Conservation (phyloP, 208 protist species). For the Acanthamoeba royreba region DNA sequence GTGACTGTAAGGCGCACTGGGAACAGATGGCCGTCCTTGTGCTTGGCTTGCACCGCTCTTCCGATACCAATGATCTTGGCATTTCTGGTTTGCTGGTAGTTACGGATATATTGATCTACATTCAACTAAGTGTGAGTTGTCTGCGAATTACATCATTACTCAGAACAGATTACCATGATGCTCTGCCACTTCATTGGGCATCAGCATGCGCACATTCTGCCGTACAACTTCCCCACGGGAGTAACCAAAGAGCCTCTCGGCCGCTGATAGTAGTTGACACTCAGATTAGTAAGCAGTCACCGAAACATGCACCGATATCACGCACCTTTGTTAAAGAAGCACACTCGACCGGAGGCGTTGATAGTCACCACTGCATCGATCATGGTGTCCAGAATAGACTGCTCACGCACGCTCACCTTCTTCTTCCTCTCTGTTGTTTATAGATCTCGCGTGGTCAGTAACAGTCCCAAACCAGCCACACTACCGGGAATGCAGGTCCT, state of each 20-base stretch:
- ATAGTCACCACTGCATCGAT: not conserved
- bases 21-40: not conserved
- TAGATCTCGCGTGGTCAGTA: too few relatives aligned
- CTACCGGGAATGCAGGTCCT: too few relatives aligned
- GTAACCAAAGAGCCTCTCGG: slow-evolving; percentile 57
- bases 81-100: not conserved
- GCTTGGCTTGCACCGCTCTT: not conserved
- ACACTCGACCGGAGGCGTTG: not conserved
- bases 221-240: slow-evolving; percentile 11
- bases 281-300: not conserved
- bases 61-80: slow-evolving; percentile 1
- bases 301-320: too few relatives aligned
- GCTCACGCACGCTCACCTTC: not conserved
- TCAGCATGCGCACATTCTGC: slow-evolving; percentile 48
- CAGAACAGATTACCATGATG: slow-evolving; percentile 43
- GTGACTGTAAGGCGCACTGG: not conserved
- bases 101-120: not conserved
- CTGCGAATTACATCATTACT: not conserved
- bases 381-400: not conserved
- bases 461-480: too few relatives aligned
- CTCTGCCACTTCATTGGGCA: slow-evolving; percentile 19
- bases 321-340: not conserved
- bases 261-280: not conserved
- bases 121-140: not conserved
- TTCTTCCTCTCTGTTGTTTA: not conserved